Percentiles rank a stretch among this genome's conserved stretches.
These are phyloP conservation scores for Termitomyces sp. DNA, from an alignment of 1,284 basidiomycete species.

Conservation along the genomic window DNA sequence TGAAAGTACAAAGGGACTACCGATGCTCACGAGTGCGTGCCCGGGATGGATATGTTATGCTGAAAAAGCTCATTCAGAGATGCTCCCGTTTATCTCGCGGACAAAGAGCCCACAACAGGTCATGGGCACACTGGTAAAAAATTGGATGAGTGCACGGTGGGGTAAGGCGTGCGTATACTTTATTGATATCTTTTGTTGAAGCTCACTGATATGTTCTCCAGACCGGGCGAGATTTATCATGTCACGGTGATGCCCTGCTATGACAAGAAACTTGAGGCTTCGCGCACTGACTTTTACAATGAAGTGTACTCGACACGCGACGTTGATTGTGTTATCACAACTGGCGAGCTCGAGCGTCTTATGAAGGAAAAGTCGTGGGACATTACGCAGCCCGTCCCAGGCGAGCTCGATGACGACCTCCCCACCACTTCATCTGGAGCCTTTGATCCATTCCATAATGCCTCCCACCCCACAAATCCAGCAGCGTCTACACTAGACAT, in stretches of 20 bases:
- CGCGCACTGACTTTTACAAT: conserved; percentile 85
- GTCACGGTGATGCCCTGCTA: conserved; percentile 99
- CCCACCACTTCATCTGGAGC: not conserved
- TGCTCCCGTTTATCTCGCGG: conserved; percentile 84
- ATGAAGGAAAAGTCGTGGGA: conserved; percentile 83
- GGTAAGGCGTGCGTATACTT: conserved; percentile 53
- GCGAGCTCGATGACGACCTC: conserved; percentile 35
- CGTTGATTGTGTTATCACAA: conserved; percentile 97
- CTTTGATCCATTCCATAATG: conserved; percentile 9
- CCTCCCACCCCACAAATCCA: not conserved
- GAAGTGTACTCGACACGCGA: conserved; percentile 79
- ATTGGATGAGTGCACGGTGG: conserved; percentile 67
- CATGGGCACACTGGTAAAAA: conserved; percentile 91
- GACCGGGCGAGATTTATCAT: conserved; percentile 86
- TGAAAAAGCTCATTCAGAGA: conserved; percentile 94
- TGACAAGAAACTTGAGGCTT: conserved; percentile 99
- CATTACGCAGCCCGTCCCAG: conserved; percentile 51
- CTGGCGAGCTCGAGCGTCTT: conserved; percentile 88
- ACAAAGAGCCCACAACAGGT: conserved; percentile 94
- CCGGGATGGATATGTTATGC: conserved; percentile 99
- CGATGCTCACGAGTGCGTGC: conserved; percentile 94
- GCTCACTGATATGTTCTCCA: conserved; percentile 29
- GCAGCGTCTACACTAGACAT: not conserved
- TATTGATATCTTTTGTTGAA: not conserved
- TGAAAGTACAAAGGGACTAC: conserved; percentile 43